These are phyloP conservation scores for Boletus sensibilis DNA, from an alignment of 768 basidiomycete species.

Conservation along the genomic window DNA sequence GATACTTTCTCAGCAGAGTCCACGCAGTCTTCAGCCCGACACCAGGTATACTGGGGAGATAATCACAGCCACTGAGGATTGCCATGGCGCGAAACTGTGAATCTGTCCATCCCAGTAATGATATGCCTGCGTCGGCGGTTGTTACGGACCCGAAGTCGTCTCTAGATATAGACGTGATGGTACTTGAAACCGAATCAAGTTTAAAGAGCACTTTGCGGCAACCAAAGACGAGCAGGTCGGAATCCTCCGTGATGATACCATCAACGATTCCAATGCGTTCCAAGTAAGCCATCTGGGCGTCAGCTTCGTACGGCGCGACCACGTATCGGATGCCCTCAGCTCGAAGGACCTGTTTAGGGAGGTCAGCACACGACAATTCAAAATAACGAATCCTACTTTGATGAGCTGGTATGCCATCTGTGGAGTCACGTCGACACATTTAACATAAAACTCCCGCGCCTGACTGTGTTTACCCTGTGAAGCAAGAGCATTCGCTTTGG, in stretches of 20 bases:
- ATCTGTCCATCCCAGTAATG: slow-evolving; percentile 87
- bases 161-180: slow-evolving; percentile 66
- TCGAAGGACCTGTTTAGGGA: slow-evolving; percentile 63
- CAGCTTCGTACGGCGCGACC: slow-evolving; percentile 98
- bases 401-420: slow-evolving; percentile 97
- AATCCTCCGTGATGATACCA: slow-evolving; percentile 96
- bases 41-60: slow-evolving; percentile 86
- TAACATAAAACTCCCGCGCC: slow-evolving; percentile 86
- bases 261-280: slow-evolving; percentile 81
- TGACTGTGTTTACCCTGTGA: slow-evolving; percentile 76
- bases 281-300: slow-evolving; percentile 92
- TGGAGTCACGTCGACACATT: slow-evolving; percentile 93
- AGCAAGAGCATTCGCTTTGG: slow-evolving; percentile 67
- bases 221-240: slow-evolving; percentile 97
- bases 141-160: slow-evolving; percentile 64
- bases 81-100: slow-evolving; percentile 90
- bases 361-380: slow-evolving; percentile 4
- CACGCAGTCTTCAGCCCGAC: slow-evolving; percentile 94
- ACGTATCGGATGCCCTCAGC: slow-evolving; percentile 81
- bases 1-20: slow-evolving; percentile 76
- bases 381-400: slow-evolving; percentile 55
- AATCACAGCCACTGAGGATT: slow-evolving; percentile 91
- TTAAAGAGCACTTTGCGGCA: slow-evolving; percentile 93
- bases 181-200: slow-evolving; percentile 66
- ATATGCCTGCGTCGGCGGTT: slow-evolving; percentile 54